phyloP scores from a whole-genome alignment of 495 filamentous ascomycete species.

The Cenococcum geophilum region DNA sequence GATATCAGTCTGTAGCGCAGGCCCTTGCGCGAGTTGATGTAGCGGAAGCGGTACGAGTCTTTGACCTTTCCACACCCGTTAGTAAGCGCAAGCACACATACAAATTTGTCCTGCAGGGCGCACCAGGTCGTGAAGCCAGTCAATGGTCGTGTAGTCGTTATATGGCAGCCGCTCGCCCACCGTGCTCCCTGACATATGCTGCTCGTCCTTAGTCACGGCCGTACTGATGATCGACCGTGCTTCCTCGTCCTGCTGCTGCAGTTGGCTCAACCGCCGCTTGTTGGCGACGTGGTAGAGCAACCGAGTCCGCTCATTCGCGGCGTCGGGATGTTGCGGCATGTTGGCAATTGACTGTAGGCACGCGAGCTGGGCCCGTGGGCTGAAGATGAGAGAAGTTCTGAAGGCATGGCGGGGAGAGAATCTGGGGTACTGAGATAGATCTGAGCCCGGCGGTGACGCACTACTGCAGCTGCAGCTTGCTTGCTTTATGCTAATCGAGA shows the following conservation, averaged over 20 bases:
- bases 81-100: background rate
- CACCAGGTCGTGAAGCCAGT: constrained; percentile 56
- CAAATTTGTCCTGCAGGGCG: background rate
- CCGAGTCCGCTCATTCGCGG: constrained; percentile 35
- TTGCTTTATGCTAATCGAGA: background rate
- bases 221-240: constrained; percentile 33
- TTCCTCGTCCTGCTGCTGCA: constrained; percentile 38
- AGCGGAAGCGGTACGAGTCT: constrained; percentile 49
- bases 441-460: constrained; percentile 2
- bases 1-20: constrained; percentile 35
- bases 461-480: constrained; percentile 2
- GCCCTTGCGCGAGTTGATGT: constrained; percentile 39
- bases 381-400: background rate
- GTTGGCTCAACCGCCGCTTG: constrained; percentile 31
- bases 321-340: constrained; percentile 18
- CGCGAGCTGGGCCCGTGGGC: background rate
- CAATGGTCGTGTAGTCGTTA: constrained; percentile 54
- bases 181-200: constrained; percentile 39
- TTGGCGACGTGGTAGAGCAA: constrained; percentile 31
- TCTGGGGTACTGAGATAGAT: constrained; percentile 5
- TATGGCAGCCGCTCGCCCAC: constrained; percentile 53
- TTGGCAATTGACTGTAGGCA: background rate
- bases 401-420: constrained; percentile 7
- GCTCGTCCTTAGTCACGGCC: constrained; percentile 43
- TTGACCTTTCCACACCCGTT: constrained; percentile 42